phyloP scores from a whole-genome alignment of 2,329 filamentous ascomycete species.

The Biscogniauxia sp. region DNA sequence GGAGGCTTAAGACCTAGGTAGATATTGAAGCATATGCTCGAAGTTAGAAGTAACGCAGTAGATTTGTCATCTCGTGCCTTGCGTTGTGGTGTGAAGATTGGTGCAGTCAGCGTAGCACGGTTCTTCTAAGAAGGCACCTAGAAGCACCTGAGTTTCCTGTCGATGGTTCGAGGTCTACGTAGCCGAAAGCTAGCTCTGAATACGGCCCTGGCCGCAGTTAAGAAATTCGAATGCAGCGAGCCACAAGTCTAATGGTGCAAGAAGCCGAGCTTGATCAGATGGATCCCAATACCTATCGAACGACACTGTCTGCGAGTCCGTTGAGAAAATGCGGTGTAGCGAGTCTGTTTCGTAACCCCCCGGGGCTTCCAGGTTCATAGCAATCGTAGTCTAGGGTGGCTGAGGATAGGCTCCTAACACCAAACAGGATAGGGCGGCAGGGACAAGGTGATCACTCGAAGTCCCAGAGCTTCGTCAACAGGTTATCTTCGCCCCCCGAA shows the following conservation, averaged over 20 bases:
- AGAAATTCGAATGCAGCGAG: neutral
- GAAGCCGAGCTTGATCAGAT: neutral
- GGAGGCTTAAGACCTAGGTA: constrained; percentile 18
- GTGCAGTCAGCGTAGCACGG: constrained; percentile 13
- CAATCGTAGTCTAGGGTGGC: neutral
- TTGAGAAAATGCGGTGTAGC: constrained; percentile 1
- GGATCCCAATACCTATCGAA: neutral
- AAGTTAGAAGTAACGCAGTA: constrained; percentile 20
- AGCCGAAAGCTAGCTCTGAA: neutral
- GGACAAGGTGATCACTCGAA: constrained; percentile 39
- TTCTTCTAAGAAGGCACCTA: constrained; percentile 15
- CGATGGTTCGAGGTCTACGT: constrained; percentile 9
- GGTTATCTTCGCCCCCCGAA: constrained; percentile 48
- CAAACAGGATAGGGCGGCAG: neutral
- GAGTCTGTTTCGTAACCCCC: neutral
- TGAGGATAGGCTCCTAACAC: constrained; percentile 2
- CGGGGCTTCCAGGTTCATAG: neutral
- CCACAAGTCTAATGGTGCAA: neutral
- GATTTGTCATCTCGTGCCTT: constrained; percentile 24
- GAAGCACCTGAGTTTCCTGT: constrained; percentile 6
- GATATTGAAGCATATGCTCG: constrained; percentile 20
- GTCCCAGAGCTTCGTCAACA: constrained; percentile 61
- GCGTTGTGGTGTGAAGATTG: constrained; percentile 19
- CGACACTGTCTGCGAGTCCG: neutral
- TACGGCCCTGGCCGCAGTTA: neutral